Conservation (phyloP, 2,329 filamentous ascomycete genomes). For the Exophiala bonariae region DNA sequence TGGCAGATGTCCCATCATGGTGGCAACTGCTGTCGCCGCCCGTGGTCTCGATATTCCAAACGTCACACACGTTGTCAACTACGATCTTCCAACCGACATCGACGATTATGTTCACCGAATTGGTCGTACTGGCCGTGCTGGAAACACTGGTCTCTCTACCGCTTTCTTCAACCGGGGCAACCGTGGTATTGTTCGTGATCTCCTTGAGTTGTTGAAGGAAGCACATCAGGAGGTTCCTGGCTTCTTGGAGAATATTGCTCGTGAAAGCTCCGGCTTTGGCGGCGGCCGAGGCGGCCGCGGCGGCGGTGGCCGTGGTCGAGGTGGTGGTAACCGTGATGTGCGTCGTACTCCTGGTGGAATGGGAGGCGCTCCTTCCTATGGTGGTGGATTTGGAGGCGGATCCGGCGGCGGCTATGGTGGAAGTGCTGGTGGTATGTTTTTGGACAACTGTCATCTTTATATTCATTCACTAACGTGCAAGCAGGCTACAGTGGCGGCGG, state of each 20-base stretch:
- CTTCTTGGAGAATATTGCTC: constrained; percentile 96
- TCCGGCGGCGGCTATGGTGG: constrained; percentile 31
- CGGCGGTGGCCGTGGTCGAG: constrained; percentile 69
- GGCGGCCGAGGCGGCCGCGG: constrained; percentile 67
- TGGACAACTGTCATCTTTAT: neutral
- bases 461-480: constrained; percentile 8
- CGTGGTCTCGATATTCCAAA: constrained; percentile 91
- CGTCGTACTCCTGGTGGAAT: constrained; percentile 62
- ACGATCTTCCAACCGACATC: constrained; percentile 97
- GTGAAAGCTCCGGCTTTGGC: constrained; percentile 81
- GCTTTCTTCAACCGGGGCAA: constrained; percentile 99
- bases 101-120: constrained; percentile 99
- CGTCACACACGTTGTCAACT: constrained; percentile 97
- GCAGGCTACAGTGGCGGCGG: constrained; percentile 27
- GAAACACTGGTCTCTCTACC: constrained; percentile 97
- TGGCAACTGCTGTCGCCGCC: constrained; percentile 94
- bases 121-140: constrained; percentile 98
- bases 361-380: constrained; percentile 39
- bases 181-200: constrained; percentile 92
- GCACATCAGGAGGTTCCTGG: constrained; percentile 93
- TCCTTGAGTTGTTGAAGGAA: constrained; percentile 97
- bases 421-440: constrained; percentile 28
- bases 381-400: constrained; percentile 30
- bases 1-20: constrained; percentile 90
- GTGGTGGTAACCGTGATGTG: constrained; percentile 78